Evolutionary conservation across 176 grass and related monocot species (phyloP).

Genomic region (Sorghum bicolor): Sorghum_bicolor_NCBIv3 NC_012870.2:6159001-6159500

Average conservation of each 20-base stretch:
- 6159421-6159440: conserved; percentile 37
- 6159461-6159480: conserved; percentile 39
- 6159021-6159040: not conserved
- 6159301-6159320: conserved; percentile 74
- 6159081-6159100: conserved; percentile 8
- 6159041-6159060: not conserved
- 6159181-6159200: not conserved
- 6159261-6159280: conserved; percentile 80
- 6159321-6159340: conserved; percentile 62
- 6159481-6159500: conserved; percentile 56
- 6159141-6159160: not conserved
- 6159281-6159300: conserved; percentile 70
- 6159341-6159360: conserved; percentile 67
- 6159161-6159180: not conserved
- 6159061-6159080: not conserved
- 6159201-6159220: conserved; percentile 51
- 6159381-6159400: conserved; percentile 53
- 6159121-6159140: not conserved
- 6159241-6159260: conserved; percentile 51
- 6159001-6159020: not conserved
- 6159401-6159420: not conserved
- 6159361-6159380: conserved; percentile 40
- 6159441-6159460: conserved; percentile 62
- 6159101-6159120: not conserved
- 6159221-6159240: conserved; percentile 58